These are phyloP conservation scores for Madurella fahalii DNA, from an alignment of 2,329 filamentous ascomycete species.

Conservation along the genomic window DNA sequence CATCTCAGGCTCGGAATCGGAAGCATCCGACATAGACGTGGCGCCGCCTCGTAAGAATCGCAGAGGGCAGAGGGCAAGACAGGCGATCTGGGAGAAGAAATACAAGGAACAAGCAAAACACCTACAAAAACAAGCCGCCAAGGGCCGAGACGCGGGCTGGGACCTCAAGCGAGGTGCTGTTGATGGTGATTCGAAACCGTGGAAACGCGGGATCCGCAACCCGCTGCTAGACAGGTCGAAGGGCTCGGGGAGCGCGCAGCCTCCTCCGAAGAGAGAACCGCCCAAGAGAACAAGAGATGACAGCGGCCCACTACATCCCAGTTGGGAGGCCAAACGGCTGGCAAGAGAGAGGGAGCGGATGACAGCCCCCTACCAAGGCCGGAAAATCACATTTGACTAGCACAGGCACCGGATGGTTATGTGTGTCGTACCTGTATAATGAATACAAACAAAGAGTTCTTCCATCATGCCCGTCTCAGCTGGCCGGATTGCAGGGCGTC, in stretches of 20 bases:
- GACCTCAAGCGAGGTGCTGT: conserved; percentile 55
- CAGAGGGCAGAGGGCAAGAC: conserved; percentile 71
- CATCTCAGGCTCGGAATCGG: conserved; percentile 69
- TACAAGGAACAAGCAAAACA: conserved; percentile 70
- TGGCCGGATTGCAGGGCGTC: too few species aligned
- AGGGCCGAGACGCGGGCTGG: conserved; percentile 47
- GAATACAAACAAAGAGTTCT: too few species aligned
- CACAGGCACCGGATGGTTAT: not conserved
- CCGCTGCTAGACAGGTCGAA: conserved; percentile 25
- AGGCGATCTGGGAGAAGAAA: conserved; percentile 77
- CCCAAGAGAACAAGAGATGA: conserved; percentile 25
- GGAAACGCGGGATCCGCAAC: conserved; percentile 38
- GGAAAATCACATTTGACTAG: conserved; percentile 57
- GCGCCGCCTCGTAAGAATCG: conserved; percentile 66
- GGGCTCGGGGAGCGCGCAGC: not conserved
- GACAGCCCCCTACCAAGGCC: conserved; percentile 50
- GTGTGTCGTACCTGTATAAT: not conserved
- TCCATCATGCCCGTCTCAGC: too few species aligned
- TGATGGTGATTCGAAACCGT: conserved; percentile 45
- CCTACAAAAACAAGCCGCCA: conserved; percentile 33
- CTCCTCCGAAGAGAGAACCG: conserved; percentile 14
- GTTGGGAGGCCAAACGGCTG: conserved; percentile 61
- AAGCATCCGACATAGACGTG: conserved; percentile 59
- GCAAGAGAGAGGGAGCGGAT: conserved; percentile 52
- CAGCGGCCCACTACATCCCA: conserved; percentile 54